Conservation (phyloP, 495 filamentous ascomycete genomes). For the Chaetomidium leptoderma region DNA sequence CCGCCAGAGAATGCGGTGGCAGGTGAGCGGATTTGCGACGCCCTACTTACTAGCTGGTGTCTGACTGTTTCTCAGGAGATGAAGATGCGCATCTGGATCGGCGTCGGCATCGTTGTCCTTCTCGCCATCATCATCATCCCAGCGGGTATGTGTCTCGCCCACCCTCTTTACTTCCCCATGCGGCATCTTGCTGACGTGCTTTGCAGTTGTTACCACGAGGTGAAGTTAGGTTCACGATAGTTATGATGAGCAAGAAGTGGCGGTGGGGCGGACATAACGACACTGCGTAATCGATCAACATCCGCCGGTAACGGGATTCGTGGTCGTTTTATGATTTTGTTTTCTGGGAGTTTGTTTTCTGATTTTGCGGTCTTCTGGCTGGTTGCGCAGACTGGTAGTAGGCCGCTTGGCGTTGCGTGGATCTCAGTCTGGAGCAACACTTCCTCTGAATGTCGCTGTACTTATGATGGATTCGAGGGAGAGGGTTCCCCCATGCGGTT, state of each 20-base stretch:
- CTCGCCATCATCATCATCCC: slow-evolving; percentile 91
- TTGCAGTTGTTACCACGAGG: slow-evolving; percentile 33
- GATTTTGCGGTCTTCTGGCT: slow-evolving; percentile 25
- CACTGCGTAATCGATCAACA: slow-evolving; percentile 30
- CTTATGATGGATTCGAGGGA: slow-evolving; percentile 38
- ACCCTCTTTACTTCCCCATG: too few relatives aligned
- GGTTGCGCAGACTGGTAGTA: slow-evolving; percentile 18
- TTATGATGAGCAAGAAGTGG: slow-evolving; percentile 24
- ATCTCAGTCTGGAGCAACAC: slow-evolving; percentile 22
- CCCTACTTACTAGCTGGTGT: not conserved
- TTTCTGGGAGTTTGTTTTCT: slow-evolving; percentile 34
- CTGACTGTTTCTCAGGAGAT: slow-evolving; percentile 57
- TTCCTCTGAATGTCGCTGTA: slow-evolving; percentile 32
- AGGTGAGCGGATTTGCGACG: slow-evolving; percentile 26
- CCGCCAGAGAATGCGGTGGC: slow-evolving; percentile 80
- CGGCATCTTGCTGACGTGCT: slow-evolving; percentile 6
- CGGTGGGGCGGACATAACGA: slow-evolving; percentile 28
- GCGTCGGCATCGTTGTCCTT: slow-evolving; percentile 79
- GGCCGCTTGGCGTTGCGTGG: slow-evolving; percentile 23
- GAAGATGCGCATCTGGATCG: slow-evolving; percentile 98
- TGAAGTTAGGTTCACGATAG: slow-evolving; percentile 18
- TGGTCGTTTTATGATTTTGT: slow-evolving; percentile 29
- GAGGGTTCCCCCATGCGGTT: slow-evolving; percentile 32
- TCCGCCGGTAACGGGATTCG: slow-evolving; percentile 27
- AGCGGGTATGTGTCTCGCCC: slow-evolving; percentile 54